phyloP scores from a whole-genome alignment of 2,329 filamentous ascomycete genomes.

The Karstenula rhodostoma region DNA sequence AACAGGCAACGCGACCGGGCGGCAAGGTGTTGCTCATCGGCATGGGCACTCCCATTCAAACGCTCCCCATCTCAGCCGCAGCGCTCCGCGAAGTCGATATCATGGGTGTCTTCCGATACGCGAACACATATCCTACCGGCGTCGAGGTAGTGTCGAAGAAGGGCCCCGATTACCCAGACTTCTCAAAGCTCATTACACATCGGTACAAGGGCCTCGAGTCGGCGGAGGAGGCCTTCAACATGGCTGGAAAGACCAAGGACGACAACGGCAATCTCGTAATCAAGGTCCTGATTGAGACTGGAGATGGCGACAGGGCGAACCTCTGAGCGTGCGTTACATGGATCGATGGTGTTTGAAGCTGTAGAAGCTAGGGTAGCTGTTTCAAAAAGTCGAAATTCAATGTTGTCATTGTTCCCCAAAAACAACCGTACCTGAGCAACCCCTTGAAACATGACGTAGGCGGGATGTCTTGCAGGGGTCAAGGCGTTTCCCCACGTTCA shows the following conservation, averaged over 20 bases:
- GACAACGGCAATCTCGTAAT: slow-evolving; percentile 73
- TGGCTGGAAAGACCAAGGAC: slow-evolving; percentile 73
- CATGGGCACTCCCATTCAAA: slow-evolving; percentile 81
- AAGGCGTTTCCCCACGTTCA: background rate
- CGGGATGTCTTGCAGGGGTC: background rate
- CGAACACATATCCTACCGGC: slow-evolving; percentile 77
- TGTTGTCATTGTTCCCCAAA: background rate
- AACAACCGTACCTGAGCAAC: background rate
- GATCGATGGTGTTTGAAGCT: background rate
- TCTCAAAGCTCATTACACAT: slow-evolving; percentile 78
- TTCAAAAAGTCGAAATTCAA: background rate
- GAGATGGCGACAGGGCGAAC: slow-evolving; percentile 33
- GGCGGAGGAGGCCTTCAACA: slow-evolving; percentile 71
- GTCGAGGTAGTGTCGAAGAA: slow-evolving; percentile 65
- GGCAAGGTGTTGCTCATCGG: slow-evolving; percentile 79
- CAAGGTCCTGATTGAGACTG: slow-evolving; percentile 69
- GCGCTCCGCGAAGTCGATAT: slow-evolving; percentile 80
- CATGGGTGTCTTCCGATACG: slow-evolving; percentile 79
- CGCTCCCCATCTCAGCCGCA: slow-evolving; percentile 74
- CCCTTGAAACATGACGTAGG: slow-evolving; percentile 1
- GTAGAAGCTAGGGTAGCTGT: background rate
- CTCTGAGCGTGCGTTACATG: slow-evolving; percentile 19
- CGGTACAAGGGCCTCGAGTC: slow-evolving; percentile 70
- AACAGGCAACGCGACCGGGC: slow-evolving; percentile 67
- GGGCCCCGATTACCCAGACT: slow-evolving; percentile 63